Evolutionary conservation across 805 yeast species (phyloP).

Genomic region (Candida glaebosa): DNA sequence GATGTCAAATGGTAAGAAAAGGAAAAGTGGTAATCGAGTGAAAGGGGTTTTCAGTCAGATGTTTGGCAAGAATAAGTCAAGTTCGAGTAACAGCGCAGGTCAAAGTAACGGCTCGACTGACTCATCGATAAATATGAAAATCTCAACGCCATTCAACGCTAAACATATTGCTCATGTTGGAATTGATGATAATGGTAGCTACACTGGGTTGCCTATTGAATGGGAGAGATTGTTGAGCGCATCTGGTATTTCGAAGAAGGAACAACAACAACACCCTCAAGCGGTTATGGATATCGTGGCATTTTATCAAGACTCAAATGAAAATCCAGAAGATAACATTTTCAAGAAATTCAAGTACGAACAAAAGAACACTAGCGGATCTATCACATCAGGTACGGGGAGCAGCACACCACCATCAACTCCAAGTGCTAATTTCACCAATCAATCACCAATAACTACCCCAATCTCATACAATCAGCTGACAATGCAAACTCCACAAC

Average conservation of each 20-base stretch:
- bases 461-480: constrained; percentile 18
- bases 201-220: constrained; percentile 87
- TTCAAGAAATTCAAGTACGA: constrained; percentile 40
- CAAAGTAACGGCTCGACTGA: constrained; percentile 9
- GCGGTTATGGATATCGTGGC: constrained; percentile 91
- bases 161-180: constrained; percentile 94
- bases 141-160: constrained; percentile 89
- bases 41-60: constrained; percentile 57
- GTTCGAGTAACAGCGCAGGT: constrained; percentile 3
- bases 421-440: constrained; percentile 5
- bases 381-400: constrained; percentile 13
- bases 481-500: constrained; percentile 4
- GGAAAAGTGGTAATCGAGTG: constrained; percentile 49
- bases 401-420: constrained; percentile 14
- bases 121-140: constrained; percentile 43
- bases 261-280: constrained; percentile 88
- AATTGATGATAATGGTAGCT: constrained; percentile 81
- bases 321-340: constrained; percentile 41
- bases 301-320: constrained; percentile 64
- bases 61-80: constrained; percentile 35
- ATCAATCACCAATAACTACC: constrained; percentile 14
- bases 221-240: constrained; percentile 85
- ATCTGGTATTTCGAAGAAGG: constrained; percentile 83
- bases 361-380: constrained; percentile 11
- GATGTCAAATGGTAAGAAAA: constrained; percentile 10